Base-by-base conservation (phyloP, 2,329 filamentous ascomycete species). In the Mollisiaceae sp. region DNA sequence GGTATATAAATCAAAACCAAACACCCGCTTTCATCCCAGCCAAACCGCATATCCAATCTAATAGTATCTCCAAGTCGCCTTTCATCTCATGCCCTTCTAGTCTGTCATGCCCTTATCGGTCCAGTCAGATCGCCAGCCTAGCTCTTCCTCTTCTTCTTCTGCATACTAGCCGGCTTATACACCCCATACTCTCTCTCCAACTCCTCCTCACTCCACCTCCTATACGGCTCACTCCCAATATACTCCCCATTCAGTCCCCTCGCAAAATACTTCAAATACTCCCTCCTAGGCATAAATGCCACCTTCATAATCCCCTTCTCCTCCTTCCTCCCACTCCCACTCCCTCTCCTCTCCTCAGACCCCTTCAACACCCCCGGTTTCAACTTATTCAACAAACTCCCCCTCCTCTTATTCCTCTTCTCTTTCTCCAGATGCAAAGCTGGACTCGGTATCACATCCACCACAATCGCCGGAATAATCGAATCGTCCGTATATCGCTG, bases 381-480 rank as follows among this genome's bases (percentile, higher is more conserved):
- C 41, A 70, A 56, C 45, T 64, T 69, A 22, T 41, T 41, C 38
- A 43, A 39, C 11, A 70, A 52, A 4, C 68, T 58, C 2, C 67
- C 32, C 15, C 55, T 63, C 54, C 45, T 61, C 50, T 52, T 59
- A 6, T 11, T 52, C 52, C 12, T 59, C 11, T 11, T 52, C 52
- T 15, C 27, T 32, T 41, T 54, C 35, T 59, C 52, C 11, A 55
- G 54, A 3, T 47, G 35, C 1, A 35, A 8, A 20, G 63, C 41
- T 1, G 62, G 36, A 1, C 57, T 39, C 22, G 63, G 63, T 6
- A 66, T 66, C 14, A 66, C 62, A 45, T 69, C 65, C 3, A 66
- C 65, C 4, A 76, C 59, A 57, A 76, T 74, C 0, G 72, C 74
- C 2, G 74, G 74, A 12, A 76, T 74, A 38, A 76, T 71, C n/a